Conservation (phyloP, 2,329 filamentous ascomycete genomes). For the Bipolaris zeicola region DNA sequence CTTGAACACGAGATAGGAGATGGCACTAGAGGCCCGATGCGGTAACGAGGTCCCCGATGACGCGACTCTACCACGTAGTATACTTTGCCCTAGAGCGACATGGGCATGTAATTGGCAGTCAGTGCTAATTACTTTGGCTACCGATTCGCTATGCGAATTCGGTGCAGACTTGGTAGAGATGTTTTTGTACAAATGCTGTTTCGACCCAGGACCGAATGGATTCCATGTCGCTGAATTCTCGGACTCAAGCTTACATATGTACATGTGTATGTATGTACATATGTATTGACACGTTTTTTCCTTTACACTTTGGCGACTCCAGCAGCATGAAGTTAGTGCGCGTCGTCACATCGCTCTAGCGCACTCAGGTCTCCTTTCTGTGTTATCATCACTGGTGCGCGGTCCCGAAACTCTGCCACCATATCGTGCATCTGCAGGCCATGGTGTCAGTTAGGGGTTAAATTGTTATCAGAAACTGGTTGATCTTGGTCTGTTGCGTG, state of each 20-base stretch:
- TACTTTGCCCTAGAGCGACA: too few species aligned
- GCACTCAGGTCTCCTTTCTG: conserved; percentile 14
- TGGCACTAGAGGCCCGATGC: background rate
- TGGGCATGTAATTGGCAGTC: background rate
- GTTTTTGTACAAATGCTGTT: too few species aligned
- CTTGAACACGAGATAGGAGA: background rate
- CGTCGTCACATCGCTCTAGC: conserved; percentile 17
- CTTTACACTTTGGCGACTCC: too few species aligned
- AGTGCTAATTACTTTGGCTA: background rate
- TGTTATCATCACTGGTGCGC: conserved; percentile 12
- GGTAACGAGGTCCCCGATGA: background rate
- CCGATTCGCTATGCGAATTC: too few species aligned
- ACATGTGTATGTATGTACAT: too few species aligned
- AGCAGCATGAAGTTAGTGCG: conserved; percentile 12
- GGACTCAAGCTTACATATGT: too few species aligned
- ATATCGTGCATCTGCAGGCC: conserved; percentile 51
- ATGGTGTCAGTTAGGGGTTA: conserved; percentile 45
- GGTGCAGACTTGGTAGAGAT: too few species aligned
- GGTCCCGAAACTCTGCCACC: conserved; percentile 48
- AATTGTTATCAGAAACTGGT: conserved; percentile 51
- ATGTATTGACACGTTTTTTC: too few species aligned
- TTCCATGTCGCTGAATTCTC: too few species aligned
- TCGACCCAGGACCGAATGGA: too few species aligned
- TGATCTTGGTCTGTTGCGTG: conserved; percentile 48
- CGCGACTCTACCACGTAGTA: background rate